Percentiles rank a stretch among this genome's conserved stretches.
These are phyloP conservation scores for Euryodendron excelsum DNA, from an alignment of 148 eudicot species.

Conservation along the genomic window DNA sequence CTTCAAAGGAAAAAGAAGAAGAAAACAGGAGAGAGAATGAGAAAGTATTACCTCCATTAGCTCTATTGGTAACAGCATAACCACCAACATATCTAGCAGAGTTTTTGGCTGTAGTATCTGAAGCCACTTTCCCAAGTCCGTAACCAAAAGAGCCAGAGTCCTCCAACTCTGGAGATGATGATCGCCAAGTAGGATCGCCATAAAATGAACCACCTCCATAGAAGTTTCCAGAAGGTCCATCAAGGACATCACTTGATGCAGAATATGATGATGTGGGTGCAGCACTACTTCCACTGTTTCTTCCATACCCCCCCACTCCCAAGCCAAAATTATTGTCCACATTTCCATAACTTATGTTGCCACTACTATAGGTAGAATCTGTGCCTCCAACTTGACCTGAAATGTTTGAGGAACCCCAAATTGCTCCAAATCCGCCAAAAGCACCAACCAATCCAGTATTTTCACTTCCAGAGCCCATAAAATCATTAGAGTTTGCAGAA, in stretches of 20 bases:
- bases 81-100: constrained; percentile 79
- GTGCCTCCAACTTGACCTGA: constrained; percentile 46
- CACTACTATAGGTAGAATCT: constrained; percentile 37
- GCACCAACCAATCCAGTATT: constrained; percentile 34
- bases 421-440: constrained; percentile 51
- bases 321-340: constrained; percentile 40
- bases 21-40: neutral
- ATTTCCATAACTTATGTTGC: constrained; percentile 37
- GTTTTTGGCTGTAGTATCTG: constrained; percentile 62
- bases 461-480: constrained; percentile 46
- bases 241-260: constrained; percentile 42
- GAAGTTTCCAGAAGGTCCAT: constrained; percentile 46
- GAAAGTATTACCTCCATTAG: constrained; percentile 60
- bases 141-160: constrained; percentile 56
- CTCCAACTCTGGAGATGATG: constrained; percentile 60
- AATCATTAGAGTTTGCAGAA: constrained; percentile 39
- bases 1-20: neutral
- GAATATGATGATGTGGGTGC: constrained; percentile 43
- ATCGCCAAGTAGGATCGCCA: constrained; percentile 61
- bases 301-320: constrained; percentile 37
- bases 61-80: constrained; percentile 57
- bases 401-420: constrained; percentile 66
- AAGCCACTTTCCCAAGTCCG: constrained; percentile 60
- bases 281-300: constrained; percentile 37
- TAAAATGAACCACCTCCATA: constrained; percentile 43